These are phyloP conservation scores for Penicillium goetzii DNA, from an alignment of 495 filamentous ascomycete genomes.

Conservation along the genomic window DNA sequence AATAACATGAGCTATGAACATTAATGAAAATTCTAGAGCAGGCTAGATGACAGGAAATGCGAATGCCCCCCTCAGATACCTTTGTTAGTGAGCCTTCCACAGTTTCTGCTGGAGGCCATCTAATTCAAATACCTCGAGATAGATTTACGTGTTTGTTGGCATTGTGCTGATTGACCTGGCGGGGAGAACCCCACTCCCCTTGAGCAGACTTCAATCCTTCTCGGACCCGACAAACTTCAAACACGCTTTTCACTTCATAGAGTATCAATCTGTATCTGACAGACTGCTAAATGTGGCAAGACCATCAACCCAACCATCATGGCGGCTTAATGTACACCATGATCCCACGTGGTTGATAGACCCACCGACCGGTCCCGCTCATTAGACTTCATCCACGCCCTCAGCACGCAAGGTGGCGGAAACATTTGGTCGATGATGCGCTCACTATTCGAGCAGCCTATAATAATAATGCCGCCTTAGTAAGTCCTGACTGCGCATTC, in stretches of 20 bases:
- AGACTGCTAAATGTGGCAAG: background rate
- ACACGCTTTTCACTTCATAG: no score
- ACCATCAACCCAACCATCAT: constrained; percentile 3
- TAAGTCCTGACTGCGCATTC: background rate
- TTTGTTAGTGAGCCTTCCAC: no score
- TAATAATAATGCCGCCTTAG: constrained; percentile 17
- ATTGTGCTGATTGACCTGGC: background rate
- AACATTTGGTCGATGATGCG: constrained; percentile 22
- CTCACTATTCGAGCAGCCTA: constrained; percentile 15
- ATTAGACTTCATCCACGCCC: constrained; percentile 11
- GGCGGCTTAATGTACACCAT: background rate
- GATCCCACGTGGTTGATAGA: background rate
- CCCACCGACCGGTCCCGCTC: background rate
- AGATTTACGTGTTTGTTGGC: background rate
- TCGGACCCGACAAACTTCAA: background rate
- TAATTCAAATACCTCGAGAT: no score
- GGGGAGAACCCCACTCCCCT: background rate
- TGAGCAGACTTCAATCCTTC: background rate
- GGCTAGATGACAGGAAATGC: no score
- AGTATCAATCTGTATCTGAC: background rate
- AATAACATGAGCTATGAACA: background rate
- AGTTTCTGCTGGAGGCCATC: no score
- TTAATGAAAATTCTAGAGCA: background rate
- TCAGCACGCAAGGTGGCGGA: constrained; percentile 1
- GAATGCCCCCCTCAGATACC: no score